Percentiles rank a stretch among this genome's conserved stretches.
Evolutionary conservation across 345 rosid species (phyloP).

Genomic region (Populus deltoides): DNA sequence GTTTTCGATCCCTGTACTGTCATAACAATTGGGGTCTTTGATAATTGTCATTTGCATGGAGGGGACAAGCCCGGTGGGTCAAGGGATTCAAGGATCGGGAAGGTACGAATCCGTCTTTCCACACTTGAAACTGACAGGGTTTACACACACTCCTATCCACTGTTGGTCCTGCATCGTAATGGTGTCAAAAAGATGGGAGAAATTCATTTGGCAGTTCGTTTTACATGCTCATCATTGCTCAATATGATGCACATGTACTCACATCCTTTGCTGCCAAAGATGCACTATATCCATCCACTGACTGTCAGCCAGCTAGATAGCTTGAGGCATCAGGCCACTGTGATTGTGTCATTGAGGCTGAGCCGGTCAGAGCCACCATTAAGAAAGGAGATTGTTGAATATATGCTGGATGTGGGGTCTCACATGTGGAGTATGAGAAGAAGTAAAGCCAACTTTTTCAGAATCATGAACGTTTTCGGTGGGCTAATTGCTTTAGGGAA

Average conservation of each 20-base stretch:
- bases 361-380: constrained; percentile 87
- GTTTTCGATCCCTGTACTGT: constrained; percentile 92
- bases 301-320: constrained; percentile 64
- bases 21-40: constrained; percentile 86
- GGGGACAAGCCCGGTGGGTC: constrained; percentile 37
- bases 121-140: constrained; percentile 80
- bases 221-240: constrained; percentile 75
- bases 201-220: constrained; percentile 83
- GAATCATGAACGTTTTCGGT: constrained; percentile 74
- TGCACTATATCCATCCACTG: constrained; percentile 86
- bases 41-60: constrained; percentile 70
- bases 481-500: constrained; percentile 61
- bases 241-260: constrained; percentile 91
- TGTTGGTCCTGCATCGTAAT: constrained; percentile 61
- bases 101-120: constrained; percentile 85
- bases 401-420: constrained; percentile 91
- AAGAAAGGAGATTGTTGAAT: constrained; percentile 78
- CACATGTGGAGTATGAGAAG: constrained; percentile 90
- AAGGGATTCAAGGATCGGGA: constrained; percentile 78
- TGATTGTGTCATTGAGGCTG: constrained; percentile 75
- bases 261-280: constrained; percentile 86
- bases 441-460: constrained; percentile 87
- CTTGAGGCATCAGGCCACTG: constrained; percentile 86
- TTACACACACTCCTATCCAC: constrained; percentile 90
- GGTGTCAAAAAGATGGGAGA: constrained; percentile 91